Percentiles rank a stretch among this genome's conserved stretches.
These are phyloP conservation scores for Mycena crocata DNA, from an alignment of 768 basidiomycete genomes.

Conservation along the genomic window DNA sequence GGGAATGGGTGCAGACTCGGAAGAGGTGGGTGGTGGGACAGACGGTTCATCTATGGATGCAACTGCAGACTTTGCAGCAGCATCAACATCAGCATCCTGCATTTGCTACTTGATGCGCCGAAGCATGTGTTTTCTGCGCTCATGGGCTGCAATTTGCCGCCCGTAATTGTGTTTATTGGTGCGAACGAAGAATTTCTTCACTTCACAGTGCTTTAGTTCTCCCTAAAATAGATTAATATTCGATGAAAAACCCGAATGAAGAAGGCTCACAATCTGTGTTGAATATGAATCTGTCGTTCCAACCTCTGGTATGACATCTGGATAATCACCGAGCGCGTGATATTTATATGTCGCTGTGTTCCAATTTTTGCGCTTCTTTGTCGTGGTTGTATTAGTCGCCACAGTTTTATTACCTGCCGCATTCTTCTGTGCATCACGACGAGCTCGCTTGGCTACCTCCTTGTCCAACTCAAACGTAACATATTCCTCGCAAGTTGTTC, in stretches of 20 bases:
- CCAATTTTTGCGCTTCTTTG: conserved; percentile 12
- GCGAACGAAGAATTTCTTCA: conserved; percentile 43
- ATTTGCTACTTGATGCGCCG: neutral
- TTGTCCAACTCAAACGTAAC: neutral
- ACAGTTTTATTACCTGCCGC: too few relatives aligned
- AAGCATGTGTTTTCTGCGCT: conserved; percentile 3
- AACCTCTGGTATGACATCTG: neutral
- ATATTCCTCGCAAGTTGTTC: neutral
- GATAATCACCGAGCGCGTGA: conserved; percentile 38
- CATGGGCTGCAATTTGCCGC: conserved; percentile 32
- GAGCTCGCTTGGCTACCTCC: neutral
- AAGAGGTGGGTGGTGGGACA: neutral
- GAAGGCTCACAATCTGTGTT: conserved; percentile 39
- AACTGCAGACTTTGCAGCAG: neutral
- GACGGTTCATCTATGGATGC: neutral
- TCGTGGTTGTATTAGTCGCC: neutral
- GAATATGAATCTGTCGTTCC: conserved; percentile 43
- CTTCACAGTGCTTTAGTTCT: conserved; percentile 43
- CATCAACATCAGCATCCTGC: neutral
- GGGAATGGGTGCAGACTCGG: neutral
- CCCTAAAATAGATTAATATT: conserved; percentile 35
- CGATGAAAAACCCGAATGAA: neutral
- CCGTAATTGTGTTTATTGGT: conserved; percentile 40
- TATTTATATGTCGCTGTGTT: conserved; percentile 37
- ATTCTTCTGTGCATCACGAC: neutral